A percentile compares a stretch with the other conserved stretches of the same genome.
phyloP scores from a whole-genome alignment of 2,329 filamentous ascomycete species.

The Aspergillus versicolor region DNA sequence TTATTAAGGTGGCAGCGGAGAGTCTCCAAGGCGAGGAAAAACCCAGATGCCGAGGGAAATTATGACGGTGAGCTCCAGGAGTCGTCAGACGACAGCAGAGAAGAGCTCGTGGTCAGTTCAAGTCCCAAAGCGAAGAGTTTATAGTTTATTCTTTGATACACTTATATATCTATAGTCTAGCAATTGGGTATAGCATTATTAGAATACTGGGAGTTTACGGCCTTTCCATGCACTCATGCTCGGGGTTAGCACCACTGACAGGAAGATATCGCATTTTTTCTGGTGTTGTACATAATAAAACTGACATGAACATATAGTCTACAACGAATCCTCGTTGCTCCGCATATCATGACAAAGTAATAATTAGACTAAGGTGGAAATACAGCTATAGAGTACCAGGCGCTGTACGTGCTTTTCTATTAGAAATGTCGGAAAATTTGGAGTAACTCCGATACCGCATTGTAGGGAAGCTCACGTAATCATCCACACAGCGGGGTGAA shows the following conservation, averaged over 20 bases:
- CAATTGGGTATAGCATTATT: slow-evolving; percentile 5
- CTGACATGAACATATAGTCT: background rate
- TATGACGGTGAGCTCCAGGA: slow-evolving; percentile 51
- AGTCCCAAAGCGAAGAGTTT: slow-evolving; percentile 31
- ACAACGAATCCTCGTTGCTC: background rate
- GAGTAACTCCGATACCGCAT: slow-evolving; percentile 13
- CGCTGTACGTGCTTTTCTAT: too few species aligned
- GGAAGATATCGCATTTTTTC: background rate
- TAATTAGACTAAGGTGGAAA: background rate
- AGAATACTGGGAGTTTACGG: slow-evolving; percentile 3
- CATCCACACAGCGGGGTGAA: slow-evolving; percentile 1
- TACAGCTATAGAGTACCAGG: background rate
- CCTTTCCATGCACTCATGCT: background rate
- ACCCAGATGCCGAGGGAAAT: slow-evolving; percentile 59
- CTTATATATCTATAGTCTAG: slow-evolving; percentile 11
- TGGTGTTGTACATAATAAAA: slow-evolving; percentile 5
- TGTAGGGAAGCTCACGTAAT: slow-evolving; percentile 3
- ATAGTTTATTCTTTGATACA: slow-evolving; percentile 19
- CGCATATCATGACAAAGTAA: background rate
- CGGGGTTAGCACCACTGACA: background rate
- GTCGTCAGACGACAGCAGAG: slow-evolving; percentile 26
- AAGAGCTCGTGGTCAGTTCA: slow-evolving; percentile 17
- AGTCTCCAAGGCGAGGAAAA: slow-evolving; percentile 61
- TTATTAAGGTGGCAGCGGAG: slow-evolving; percentile 83
- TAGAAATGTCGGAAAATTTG: background rate